phyloP scores from a whole-genome alignment of 331 rosid species.

The Quercus phellos region DNA sequence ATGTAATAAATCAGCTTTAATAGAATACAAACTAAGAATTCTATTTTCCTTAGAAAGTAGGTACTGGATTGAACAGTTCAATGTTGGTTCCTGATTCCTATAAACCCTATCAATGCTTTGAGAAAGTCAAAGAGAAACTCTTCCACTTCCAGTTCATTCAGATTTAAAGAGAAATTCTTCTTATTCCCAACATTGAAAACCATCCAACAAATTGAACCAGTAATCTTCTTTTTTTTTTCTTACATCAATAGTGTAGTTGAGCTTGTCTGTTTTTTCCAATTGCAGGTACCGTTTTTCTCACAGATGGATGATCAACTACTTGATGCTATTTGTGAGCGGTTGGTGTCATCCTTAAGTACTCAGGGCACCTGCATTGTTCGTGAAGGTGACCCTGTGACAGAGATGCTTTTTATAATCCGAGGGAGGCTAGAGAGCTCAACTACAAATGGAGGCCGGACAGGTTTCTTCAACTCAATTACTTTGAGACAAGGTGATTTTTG shows the following conservation, averaged over 20 bases:
- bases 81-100: not conserved
- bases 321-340: slow-evolving; percentile 83
- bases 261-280: not conserved
- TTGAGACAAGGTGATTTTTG: slow-evolving; percentile 85
- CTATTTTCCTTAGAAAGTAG: not conserved
- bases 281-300: slow-evolving; percentile 87
- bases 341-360: slow-evolving; percentile 71
- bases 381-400: slow-evolving; percentile 90
- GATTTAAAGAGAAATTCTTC: not conserved
- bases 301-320: slow-evolving; percentile 87
- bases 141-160: no score
- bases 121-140: not conserved
- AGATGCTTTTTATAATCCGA: slow-evolving; percentile 83
- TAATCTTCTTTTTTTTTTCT: not conserved
- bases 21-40: not conserved
- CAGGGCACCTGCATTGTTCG: slow-evolving; percentile 75
- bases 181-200: not conserved
- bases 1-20: not conserved
- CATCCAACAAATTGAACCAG: not conserved
- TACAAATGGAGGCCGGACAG: slow-evolving; percentile 85
- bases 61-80: not conserved
- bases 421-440: slow-evolving; percentile 93
- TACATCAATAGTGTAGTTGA: not conserved
- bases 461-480: slow-evolving; percentile 80
- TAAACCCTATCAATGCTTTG: not conserved